Conservation (phyloP, 176 grass and related monocot species). For the Typha latifolia region DNA sequence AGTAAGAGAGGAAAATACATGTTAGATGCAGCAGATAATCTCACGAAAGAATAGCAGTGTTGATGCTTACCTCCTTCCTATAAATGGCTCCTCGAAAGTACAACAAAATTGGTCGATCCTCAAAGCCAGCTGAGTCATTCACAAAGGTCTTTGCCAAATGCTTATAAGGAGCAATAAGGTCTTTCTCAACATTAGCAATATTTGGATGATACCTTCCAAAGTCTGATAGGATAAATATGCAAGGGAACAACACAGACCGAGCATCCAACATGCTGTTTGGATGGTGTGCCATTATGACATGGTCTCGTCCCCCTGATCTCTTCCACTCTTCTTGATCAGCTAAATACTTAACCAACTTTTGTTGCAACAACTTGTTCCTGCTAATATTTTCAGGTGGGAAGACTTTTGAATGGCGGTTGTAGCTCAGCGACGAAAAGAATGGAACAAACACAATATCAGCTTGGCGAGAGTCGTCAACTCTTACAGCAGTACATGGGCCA, state of each 20-base stretch:
- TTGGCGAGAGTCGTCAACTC: conserved; percentile 42
- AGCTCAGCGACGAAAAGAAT: conserved; percentile 84
- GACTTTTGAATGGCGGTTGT: conserved; percentile 65
- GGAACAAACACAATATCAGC: conserved; percentile 85
- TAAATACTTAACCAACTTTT: conserved; percentile 59
- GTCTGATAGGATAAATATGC: conserved; percentile 73
- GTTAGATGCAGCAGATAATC: background rate
- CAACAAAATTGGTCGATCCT: conserved; percentile 53
- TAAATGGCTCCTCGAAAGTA: conserved; percentile 92
- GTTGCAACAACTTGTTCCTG: conserved; percentile 49
- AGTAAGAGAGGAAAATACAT: background rate
- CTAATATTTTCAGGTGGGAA: conserved; percentile 47
- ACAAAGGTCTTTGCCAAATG: conserved; percentile 63
- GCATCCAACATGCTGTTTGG: conserved; percentile 81
- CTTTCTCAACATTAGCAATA: conserved; percentile 83
- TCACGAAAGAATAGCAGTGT: background rate
- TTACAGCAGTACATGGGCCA: conserved; percentile 40
- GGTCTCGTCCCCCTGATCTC: conserved; percentile 57
- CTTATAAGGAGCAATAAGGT: conserved; percentile 70
- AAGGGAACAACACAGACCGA: conserved; percentile 39
- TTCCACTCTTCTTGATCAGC: conserved; percentile 47
- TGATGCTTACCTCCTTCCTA: conserved; percentile 83
- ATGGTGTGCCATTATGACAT: conserved; percentile 84
- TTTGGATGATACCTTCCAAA: conserved; percentile 76
- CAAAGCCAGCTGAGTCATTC: conserved; percentile 58